Evolutionary conservation across 73 alveolate species (phyloP).

Genomic region (Symbiodinium pilosum): DNA sequence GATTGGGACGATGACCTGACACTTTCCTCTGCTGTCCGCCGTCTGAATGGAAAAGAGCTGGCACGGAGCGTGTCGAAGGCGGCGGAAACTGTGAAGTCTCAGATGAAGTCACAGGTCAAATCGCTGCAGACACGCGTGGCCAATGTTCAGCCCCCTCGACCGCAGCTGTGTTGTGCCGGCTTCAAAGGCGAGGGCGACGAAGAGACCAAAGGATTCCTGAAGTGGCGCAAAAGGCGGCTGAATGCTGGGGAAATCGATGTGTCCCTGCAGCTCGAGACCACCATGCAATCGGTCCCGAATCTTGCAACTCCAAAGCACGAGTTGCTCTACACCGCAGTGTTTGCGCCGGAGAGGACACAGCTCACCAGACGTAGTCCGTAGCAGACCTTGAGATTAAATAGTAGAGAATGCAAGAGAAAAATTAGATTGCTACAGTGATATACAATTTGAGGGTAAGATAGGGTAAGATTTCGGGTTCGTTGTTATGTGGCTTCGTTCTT

Average conservation of each 20-base stretch:
- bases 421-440: too few species aligned
- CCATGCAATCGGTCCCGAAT: neutral
- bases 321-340: neutral
- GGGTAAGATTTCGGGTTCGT: too few species aligned
- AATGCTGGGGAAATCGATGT: neutral
- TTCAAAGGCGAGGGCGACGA: neutral
- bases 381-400: too few species aligned
- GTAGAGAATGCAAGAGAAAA: too few species aligned
- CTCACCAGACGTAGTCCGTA: too few species aligned
- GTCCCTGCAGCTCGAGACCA: neutral
- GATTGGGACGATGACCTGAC: neutral
- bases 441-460: too few species aligned
- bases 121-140: constrained; percentile 1
- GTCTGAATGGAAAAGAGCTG: neutral
- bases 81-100: neutral
- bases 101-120: neutral
- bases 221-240: neutral
- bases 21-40: neutral
- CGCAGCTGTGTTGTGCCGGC: neutral
- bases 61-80: constrained; percentile 8
- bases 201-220: neutral
- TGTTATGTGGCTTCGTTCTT: too few species aligned
- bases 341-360: neutral
- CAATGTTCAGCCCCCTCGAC: neutral
- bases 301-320: neutral